Evolutionary conservation across 2,329 filamentous ascomycete species (phyloP).

Genomic region (Aspergillus cejpii): DNA sequence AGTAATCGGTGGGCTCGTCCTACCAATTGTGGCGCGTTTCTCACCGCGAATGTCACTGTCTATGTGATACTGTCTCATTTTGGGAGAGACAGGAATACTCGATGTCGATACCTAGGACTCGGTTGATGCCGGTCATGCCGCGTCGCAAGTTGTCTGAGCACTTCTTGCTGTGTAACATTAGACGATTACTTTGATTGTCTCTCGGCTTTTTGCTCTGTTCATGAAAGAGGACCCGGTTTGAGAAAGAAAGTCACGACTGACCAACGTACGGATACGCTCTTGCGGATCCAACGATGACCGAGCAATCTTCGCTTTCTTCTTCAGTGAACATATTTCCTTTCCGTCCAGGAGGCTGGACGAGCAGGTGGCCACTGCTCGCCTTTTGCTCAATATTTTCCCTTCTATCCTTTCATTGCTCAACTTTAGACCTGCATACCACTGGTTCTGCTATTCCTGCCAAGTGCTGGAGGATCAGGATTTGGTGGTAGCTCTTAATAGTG

Average conservation of each 20-base stretch:
- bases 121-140: conserved; percentile 35
- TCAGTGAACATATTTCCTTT: background rate
- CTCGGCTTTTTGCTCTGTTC: conserved; percentile 8
- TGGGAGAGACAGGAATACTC: conserved; percentile 1
- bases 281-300: conserved; percentile 14
- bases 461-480: conserved; percentile 18
- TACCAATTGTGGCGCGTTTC: background rate
- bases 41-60: background rate
- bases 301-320: conserved; percentile 3
- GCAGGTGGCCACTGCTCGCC: background rate
- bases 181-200: conserved; percentile 5
- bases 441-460: conserved; percentile 16
- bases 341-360: background rate
- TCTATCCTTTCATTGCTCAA: conserved; percentile 12
- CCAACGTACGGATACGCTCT: conserved; percentile 27
- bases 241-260: conserved; percentile 21
- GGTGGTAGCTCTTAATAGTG: conserved; percentile 13
- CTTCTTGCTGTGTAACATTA: conserved; percentile 13
- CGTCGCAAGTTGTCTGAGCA: conserved; percentile 17
- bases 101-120: conserved; percentile 12
- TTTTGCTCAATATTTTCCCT: background rate
- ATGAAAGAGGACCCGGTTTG: conserved; percentile 8
- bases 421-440: conserved; percentile 12
- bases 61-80: conserved; percentile 13
- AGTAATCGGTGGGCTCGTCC: background rate